These are phyloP conservation scores for Bacterosira constricta DNA, from an alignment of 108 stramenopile genomes.

Conservation along the genomic window DNA sequence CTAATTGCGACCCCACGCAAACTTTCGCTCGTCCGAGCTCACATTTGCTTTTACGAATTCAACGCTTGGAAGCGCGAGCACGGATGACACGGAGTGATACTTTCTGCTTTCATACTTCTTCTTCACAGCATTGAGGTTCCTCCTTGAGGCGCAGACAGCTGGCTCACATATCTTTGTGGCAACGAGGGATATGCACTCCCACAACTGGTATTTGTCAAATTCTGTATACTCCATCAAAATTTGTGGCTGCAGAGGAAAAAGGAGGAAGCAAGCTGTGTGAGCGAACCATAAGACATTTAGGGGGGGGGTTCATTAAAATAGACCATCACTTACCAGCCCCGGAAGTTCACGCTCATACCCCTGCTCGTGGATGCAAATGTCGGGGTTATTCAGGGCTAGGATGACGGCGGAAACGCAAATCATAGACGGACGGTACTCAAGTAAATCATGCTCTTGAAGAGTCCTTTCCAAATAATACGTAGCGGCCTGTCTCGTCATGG, in stretches of 20 bases:
- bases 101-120: conserved; percentile 64
- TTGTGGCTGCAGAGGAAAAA: conserved; percentile 37
- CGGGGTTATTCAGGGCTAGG: conserved; percentile 70
- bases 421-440: conserved; percentile 85
- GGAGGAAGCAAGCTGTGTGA: conserved; percentile 4
- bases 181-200: conserved; percentile 38
- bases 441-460: conserved; percentile 92
- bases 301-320: neutral
- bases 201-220: conserved; percentile 41
- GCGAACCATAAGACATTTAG: neutral
- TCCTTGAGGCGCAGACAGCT: conserved; percentile 54
- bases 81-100: conserved; percentile 51
- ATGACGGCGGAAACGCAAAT: conserved; percentile 88
- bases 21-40: too few species aligned
- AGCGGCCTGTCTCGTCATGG: conserved; percentile 67
- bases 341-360: conserved; percentile 18
- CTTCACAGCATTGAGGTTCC: conserved; percentile 65
- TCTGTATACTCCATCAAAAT: conserved; percentile 70
- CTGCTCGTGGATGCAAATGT: conserved; percentile 37
- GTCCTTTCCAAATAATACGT: conserved; percentile 94
- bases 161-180: conserved; percentile 56
- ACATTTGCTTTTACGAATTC: too few species aligned
- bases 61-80: conserved; percentile 42
- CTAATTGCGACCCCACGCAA: too few species aligned
- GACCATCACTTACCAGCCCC: conserved; percentile 37